Conservation (phyloP, 1,284 basidiomycete genomes). For the Baeospora myosura region DNA sequence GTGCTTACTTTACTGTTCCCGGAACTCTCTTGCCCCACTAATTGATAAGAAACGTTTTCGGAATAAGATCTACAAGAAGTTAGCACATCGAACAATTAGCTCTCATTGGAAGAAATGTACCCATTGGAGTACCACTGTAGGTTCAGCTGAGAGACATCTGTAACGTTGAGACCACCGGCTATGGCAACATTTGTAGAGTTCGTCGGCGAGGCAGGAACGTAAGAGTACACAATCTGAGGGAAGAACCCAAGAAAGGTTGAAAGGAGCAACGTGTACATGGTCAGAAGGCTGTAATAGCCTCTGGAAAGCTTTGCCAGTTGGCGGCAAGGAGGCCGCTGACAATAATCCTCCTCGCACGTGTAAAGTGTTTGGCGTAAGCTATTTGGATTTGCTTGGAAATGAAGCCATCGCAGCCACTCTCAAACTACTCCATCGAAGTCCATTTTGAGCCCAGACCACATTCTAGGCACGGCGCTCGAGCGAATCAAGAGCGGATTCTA, state of each 20-base stretch:
- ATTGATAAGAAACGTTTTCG: slow-evolving; percentile 52
- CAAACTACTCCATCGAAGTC: too few relatives aligned
- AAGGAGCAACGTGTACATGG: too few relatives aligned
- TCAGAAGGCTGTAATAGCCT: too few relatives aligned
- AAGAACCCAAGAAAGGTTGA: not conserved
- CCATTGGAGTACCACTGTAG: slow-evolving; percentile 57
- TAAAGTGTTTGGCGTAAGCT: too few relatives aligned
- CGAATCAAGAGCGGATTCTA: too few relatives aligned
- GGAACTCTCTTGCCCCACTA: slow-evolving; percentile 40
- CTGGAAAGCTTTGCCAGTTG: too few relatives aligned
- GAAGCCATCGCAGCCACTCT: too few relatives aligned
- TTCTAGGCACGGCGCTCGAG: too few relatives aligned
- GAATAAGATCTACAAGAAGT: slow-evolving; percentile 34
- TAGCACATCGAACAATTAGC: slow-evolving; percentile 10
- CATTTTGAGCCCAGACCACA: too few relatives aligned
- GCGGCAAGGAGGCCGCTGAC: too few relatives aligned
- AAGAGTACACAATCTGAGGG: slow-evolving; percentile 28
- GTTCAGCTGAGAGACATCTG: slow-evolving; percentile 49
- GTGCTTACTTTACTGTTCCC: slow-evolving; percentile 46
- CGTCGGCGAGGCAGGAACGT: slow-evolving; percentile 67
- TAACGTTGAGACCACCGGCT: slow-evolving; percentile 40
- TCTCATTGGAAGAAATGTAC: slow-evolving; percentile 20
- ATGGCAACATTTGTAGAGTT: slow-evolving; percentile 53
- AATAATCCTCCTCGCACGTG: too few relatives aligned
- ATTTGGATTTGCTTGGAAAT: too few relatives aligned